Conservation (phyloP, 2,329 filamentous ascomycete species). For the Magnaporthales sp. region DNA sequence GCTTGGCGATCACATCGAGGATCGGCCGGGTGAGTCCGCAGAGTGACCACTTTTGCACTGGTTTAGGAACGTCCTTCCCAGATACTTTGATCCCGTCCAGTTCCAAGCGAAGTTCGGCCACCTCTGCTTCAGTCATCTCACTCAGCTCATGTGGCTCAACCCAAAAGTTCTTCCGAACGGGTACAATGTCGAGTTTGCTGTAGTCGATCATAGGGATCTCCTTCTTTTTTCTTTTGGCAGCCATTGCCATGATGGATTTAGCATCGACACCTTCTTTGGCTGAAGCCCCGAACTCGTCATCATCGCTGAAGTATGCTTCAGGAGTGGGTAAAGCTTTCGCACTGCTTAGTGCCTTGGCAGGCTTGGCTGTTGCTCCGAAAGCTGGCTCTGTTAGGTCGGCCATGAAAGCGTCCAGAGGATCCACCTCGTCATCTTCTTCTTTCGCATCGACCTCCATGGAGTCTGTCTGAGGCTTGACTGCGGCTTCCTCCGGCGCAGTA, state of each 20-base stretch:
- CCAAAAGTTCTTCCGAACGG: slow-evolving; percentile 92
- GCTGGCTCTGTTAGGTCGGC: slow-evolving; percentile 53
- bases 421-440: slow-evolving; percentile 62
- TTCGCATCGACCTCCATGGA: slow-evolving; percentile 32
- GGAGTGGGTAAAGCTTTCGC: slow-evolving; percentile 46
- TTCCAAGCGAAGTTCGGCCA: slow-evolving; percentile 72
- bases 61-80: slow-evolving; percentile 81
- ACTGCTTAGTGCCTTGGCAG: slow-evolving; percentile 24
- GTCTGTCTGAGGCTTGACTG: neutral
- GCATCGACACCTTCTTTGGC: slow-evolving; percentile 38
- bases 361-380: slow-evolving; percentile 19
- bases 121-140: slow-evolving; percentile 76
- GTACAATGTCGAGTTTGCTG: slow-evolving; percentile 72
- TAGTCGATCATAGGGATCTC: slow-evolving; percentile 88
- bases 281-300: slow-evolving; percentile 60
- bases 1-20: slow-evolving; percentile 70
- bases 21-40: slow-evolving; percentile 84
- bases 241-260: slow-evolving; percentile 41
- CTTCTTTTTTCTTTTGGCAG: slow-evolving; percentile 77
- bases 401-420: slow-evolving; percentile 98
- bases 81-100: slow-evolving; percentile 93
- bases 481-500: slow-evolving; percentile 77
- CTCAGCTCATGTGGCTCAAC: slow-evolving; percentile 78
- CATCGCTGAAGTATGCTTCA: slow-evolving; percentile 81
- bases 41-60: slow-evolving; percentile 94